These are phyloP conservation scores for Lodderomyces elongisporus DNA, from an alignment of 1,139 yeast genomes.

Conservation along the genomic window DNA sequence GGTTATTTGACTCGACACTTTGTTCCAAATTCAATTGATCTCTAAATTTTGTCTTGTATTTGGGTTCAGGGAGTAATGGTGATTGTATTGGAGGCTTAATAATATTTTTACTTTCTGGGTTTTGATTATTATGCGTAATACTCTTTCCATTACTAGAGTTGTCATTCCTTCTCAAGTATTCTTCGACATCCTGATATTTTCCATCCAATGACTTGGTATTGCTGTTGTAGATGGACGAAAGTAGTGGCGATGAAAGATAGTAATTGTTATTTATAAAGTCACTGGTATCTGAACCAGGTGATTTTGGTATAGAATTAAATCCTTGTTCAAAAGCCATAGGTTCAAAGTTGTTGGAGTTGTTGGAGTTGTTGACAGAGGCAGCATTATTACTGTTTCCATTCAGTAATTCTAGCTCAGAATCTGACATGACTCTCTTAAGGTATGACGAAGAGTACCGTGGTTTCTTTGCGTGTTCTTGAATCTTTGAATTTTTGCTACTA, in stretches of 20 bases:
- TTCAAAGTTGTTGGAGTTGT: background rate
- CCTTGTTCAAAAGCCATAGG: no score
- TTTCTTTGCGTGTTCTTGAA: slow-evolving; percentile 19
- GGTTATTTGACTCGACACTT: slow-evolving; percentile 7
- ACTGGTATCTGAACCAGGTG: slow-evolving; percentile 1
- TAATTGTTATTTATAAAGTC: slow-evolving; percentile 36
- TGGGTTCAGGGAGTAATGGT: slow-evolving; percentile 5
- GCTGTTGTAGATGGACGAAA: slow-evolving; percentile 18
- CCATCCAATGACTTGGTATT: slow-evolving; percentile 4
- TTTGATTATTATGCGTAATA: background rate
- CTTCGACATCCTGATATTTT: slow-evolving; percentile 1
- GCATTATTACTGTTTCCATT: background rate
- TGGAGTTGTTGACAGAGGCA: background rate
- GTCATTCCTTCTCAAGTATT: slow-evolving; percentile 1
- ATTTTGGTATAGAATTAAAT: no score
- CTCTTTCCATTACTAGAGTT: no score
- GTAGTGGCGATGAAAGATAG: slow-evolving; percentile 37
- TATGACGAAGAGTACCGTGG: slow-evolving; percentile 41
- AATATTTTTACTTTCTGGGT: background rate
- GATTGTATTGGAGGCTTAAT: slow-evolving; percentile 1
- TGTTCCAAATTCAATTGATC: slow-evolving; percentile 8
- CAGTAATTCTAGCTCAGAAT: slow-evolving; percentile 17
- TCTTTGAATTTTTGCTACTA: slow-evolving; percentile 6
- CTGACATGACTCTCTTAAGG: slow-evolving; percentile 33
- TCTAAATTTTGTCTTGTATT: slow-evolving; percentile 10